A percentile compares a stretch with the other conserved stretches of the same genome.
These are phyloP conservation scores for Apiospora aurea DNA, from an alignment of 2,329 filamentous ascomycete genomes.

Conservation along the genomic window DNA sequence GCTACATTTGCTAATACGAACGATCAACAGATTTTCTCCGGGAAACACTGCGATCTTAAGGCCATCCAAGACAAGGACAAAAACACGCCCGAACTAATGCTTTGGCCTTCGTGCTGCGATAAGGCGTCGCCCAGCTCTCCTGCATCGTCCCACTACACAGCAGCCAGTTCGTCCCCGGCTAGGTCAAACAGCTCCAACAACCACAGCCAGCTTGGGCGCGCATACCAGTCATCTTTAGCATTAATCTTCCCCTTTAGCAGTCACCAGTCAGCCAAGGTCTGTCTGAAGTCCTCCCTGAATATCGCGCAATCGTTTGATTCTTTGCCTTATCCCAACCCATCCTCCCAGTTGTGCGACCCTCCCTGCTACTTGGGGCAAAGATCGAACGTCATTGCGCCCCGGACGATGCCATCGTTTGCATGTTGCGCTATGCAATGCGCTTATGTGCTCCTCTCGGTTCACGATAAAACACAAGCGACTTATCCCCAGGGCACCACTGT, in stretches of 20 bases:
- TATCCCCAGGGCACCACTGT: constrained; percentile 39
- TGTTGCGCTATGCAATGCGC: constrained; percentile 56
- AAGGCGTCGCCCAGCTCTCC: constrained; percentile 31
- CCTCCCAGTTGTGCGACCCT: constrained; percentile 42
- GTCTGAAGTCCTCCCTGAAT: constrained; percentile 55
- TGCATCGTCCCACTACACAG: constrained; percentile 33
- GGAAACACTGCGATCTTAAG: constrained; percentile 57
- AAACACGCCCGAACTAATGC: constrained; percentile 40
- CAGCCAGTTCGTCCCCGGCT: constrained; percentile 39
- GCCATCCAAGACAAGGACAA: constrained; percentile 36
- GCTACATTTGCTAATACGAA: background rate
- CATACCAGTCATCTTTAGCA: constrained; percentile 28
- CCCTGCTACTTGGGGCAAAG: constrained; percentile 45
- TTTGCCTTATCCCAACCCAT: constrained; percentile 55
- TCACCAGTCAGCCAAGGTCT: constrained; percentile 56
- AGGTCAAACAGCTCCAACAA: constrained; percentile 40
- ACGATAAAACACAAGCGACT: constrained; percentile 48
- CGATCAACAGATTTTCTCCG: constrained; percentile 43
- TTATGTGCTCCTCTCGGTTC: constrained; percentile 52
- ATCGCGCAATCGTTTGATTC: constrained; percentile 54
- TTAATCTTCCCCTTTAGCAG: constrained; percentile 51
- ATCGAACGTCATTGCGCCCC: constrained; percentile 48
- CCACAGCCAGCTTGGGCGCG: background rate
- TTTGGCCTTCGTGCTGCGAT: constrained; percentile 47
- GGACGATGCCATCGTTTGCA: constrained; percentile 53